Percentiles rank a stretch among this genome's conserved stretches.
Evolutionary conservation across 176 grass and related monocot species (phyloP).

Genomic region (Dactylis glomerata): DNA sequence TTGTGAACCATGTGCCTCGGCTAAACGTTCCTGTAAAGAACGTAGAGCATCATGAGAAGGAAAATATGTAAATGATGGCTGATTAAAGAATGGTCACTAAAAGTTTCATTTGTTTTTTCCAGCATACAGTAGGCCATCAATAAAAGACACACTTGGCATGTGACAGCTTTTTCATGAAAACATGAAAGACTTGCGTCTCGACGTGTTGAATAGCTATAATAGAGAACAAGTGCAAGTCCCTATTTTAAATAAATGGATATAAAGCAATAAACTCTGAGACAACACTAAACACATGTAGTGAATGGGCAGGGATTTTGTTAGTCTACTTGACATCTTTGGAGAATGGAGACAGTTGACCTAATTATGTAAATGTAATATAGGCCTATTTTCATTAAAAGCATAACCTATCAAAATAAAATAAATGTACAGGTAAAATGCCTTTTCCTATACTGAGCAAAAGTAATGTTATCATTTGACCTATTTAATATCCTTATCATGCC

Average conservation of each 20-base stretch:
- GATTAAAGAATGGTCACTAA: constrained; percentile 15
- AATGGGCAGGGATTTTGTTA: neutral
- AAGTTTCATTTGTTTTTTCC: neutral
- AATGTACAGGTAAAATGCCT: neutral
- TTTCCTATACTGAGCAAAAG: neutral
- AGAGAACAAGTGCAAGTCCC: neutral
- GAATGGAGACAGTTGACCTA: neutral
- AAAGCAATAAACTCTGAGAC: neutral
- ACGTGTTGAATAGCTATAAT: too few species aligned
- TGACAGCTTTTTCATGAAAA: neutral
- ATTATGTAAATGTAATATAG: neutral
- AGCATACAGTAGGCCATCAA: neutral
- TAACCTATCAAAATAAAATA: neutral
- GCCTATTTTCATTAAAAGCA: neutral
- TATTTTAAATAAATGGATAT: neutral
- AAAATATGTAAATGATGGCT: neutral
- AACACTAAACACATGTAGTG: neutral
- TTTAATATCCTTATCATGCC: neutral
- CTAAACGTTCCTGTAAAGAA: constrained; percentile 77
- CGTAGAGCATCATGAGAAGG: constrained; percentile 1
- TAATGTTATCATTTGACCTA: neutral
- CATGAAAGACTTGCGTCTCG: too few species aligned
- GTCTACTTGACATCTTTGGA: neutral
- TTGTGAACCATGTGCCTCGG: constrained; percentile 85
- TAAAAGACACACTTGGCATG: neutral